Conservation (phyloP, 1,284 basidiomycete species). For the Pterula multifida region DNA sequence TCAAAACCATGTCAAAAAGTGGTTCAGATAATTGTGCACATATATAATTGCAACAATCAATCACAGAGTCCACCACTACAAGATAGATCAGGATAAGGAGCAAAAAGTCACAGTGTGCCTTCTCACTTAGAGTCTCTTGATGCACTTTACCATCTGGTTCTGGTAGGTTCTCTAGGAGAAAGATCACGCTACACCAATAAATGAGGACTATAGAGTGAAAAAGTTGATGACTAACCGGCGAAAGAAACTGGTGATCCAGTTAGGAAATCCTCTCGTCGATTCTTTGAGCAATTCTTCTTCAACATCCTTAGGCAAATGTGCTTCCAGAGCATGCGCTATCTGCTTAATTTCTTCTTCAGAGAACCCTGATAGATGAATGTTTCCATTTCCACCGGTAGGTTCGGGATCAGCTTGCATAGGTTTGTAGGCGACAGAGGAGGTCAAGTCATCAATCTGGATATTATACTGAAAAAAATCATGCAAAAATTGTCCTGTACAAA, state of each 20-base stretch:
- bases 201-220: background rate
- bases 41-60: conserved; percentile 60
- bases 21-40: conserved; percentile 77
- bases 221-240: conserved; percentile 25
- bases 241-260: conserved; percentile 82
- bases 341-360: conserved; percentile 20
- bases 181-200: conserved; percentile 36
- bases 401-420: conserved; percentile 19
- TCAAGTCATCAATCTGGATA: conserved; percentile 75
- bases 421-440: conserved; percentile 21
- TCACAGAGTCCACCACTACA: conserved; percentile 59
- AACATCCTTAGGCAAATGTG: conserved; percentile 34
- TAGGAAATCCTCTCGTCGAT: conserved; percentile 51
- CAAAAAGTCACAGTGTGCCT: too few species aligned
- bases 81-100: too few species aligned
- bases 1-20: conserved; percentile 72
- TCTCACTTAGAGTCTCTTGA: too few species aligned
- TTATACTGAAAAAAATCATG: conserved; percentile 70
- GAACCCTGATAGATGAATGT: conserved; percentile 22
- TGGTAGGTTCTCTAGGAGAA: conserved; percentile 79
- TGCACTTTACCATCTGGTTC: conserved; percentile 52
- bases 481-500: conserved; percentile 68
- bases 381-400: conserved; percentile 11
- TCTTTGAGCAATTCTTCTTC: conserved; percentile 41
- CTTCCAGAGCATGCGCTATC: conserved; percentile 21